These are phyloP conservation scores for Krasilnikovozyma curviuscula DNA, from an alignment of 768 basidiomycete genomes.

Conservation along the genomic window DNA sequence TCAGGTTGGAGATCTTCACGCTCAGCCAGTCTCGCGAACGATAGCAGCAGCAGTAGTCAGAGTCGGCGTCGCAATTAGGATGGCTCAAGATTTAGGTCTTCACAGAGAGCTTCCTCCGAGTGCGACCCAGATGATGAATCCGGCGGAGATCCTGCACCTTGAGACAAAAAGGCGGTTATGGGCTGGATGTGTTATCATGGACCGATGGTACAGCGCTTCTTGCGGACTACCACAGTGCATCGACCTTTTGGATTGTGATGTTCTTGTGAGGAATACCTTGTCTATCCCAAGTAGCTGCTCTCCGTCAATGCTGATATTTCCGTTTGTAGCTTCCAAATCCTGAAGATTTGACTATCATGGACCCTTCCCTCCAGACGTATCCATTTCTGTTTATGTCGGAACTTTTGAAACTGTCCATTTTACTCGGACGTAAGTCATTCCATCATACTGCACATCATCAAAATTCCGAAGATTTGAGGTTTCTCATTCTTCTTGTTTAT, in stretches of 20 bases:
- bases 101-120: conserved; percentile 45
- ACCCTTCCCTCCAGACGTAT: conserved; percentile 5
- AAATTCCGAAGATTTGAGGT: background rate
- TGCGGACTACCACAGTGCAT: conserved; percentile 83
- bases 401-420: conserved; percentile 72
- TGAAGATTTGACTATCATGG: conserved; percentile 32
- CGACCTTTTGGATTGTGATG: conserved; percentile 89
- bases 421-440: conserved; percentile 39
- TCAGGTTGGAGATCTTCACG: conserved; percentile 77
- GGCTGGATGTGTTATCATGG: conserved; percentile 84
- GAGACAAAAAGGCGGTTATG: conserved; percentile 78
- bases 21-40: conserved; percentile 66
- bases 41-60: conserved; percentile 72
- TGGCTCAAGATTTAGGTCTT: conserved; percentile 94
- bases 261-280: conserved; percentile 29
- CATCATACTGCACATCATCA: background rate
- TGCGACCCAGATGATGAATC: conserved; percentile 41
- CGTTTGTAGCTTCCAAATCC: conserved; percentile 21
- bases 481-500: background rate
- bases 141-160: conserved; percentile 28
- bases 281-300: background rate
- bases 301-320: background rate
- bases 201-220: conserved; percentile 51
- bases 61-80: conserved; percentile 65
- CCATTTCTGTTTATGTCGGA: conserved; percentile 54